phyloP scores from a whole-genome alignment of 2,329 filamentous ascomycete species.

The Penicillium sp. region DNA sequence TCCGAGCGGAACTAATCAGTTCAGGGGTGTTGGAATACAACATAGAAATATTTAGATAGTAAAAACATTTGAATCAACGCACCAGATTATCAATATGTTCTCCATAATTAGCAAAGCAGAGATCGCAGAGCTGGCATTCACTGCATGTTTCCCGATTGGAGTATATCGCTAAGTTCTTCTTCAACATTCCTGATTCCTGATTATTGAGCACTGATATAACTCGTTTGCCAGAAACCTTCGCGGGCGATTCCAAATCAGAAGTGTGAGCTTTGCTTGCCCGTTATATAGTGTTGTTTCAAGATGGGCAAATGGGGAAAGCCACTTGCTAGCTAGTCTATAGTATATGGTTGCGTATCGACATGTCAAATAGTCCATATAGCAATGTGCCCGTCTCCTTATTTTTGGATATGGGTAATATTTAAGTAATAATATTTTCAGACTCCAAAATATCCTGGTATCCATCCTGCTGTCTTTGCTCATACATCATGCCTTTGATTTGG shows the following conservation, averaged over 20 bases:
- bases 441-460: slow-evolving; percentile 24
- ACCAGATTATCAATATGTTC: neutral
- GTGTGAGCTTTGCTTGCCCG: neutral
- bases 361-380: neutral
- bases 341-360: neutral
- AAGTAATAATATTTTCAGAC: slow-evolving; percentile 4
- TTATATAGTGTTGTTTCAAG: neutral
- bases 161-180: neutral
- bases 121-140: neutral
- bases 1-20: slow-evolving; percentile 7
- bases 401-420: neutral
- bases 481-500: slow-evolving; percentile 19
- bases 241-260: neutral
- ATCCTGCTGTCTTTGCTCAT: slow-evolving; percentile 19
- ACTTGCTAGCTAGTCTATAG: neutral
- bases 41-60: neutral
- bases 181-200: neutral
- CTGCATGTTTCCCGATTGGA: slow-evolving; percentile 16
- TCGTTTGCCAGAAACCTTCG: neutral
- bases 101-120: neutral
- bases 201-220: slow-evolving; percentile 1
- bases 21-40: slow-evolving; percentile 3
- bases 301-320: neutral
- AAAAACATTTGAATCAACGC: neutral
- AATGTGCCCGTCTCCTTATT: neutral